These are phyloP conservation scores for Anaeromyces robustus DNA, from an alignment of 192 early-diverging fungal genomes.

Conservation along the genomic window DNA sequence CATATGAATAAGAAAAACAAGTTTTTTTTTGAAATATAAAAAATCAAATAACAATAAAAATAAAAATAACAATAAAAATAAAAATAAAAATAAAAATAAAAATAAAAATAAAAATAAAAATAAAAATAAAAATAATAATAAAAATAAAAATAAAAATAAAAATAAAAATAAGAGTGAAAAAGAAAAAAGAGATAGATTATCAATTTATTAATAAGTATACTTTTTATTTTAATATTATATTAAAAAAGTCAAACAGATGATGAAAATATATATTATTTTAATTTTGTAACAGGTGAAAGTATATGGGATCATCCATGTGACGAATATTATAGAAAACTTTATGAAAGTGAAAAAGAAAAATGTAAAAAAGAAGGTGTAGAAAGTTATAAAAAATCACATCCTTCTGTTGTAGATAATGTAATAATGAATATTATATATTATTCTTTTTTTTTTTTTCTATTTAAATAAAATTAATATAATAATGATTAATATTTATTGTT, in stretches of 20 bases:
- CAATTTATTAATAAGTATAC: background rate
- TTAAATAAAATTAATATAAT: background rate
- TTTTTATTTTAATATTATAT: conserved; percentile 3
- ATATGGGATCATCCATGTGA: conserved; percentile 57
- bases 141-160: too few relatives aligned
- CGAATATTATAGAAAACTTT: conserved; percentile 39
- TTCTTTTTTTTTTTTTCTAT: background rate
- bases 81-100: too few relatives aligned
- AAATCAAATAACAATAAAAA: too few relatives aligned
- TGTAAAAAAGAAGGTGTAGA: conserved; percentile 1
- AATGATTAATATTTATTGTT: too few relatives aligned
- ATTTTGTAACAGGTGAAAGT: conserved; percentile 26
- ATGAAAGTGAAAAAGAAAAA: conserved; percentile 35
- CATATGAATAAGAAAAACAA: too few relatives aligned
- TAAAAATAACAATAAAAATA: too few relatives aligned
- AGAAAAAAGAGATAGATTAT: too few relatives aligned
- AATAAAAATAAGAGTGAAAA: too few relatives aligned
- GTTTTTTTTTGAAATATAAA: too few relatives aligned
- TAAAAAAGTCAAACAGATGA: conserved; percentile 41
- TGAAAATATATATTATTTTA: conserved; percentile 23
- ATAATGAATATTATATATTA: background rate
- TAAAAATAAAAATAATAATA: too few relatives aligned
- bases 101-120: too few relatives aligned
- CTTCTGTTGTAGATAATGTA: background rate
- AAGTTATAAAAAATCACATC: background rate